Evolutionary conservation across 805 yeast species (phyloP), one percentile per base, ranked within the genome.

Genomic region (Candida hungchunana): DNA sequence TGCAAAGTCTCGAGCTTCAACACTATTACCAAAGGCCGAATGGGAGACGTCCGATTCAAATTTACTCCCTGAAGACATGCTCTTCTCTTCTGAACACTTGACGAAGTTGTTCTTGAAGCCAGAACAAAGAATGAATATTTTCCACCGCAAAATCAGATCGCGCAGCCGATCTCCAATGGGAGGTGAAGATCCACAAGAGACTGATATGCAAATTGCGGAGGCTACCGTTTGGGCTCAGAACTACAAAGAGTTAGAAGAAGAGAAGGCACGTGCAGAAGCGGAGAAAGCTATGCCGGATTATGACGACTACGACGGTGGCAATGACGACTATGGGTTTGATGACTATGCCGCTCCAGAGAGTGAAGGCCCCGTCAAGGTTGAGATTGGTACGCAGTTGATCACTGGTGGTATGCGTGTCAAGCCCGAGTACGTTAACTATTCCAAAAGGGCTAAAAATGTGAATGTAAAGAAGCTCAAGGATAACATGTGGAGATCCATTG

Each of bases 381-480:
- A 34, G 17, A 32, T 45, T 27, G 63, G 60, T 7, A 48, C 58
- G 4, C 60, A 59, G 28, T 31, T 53, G 37, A 47, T 51, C 25
- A 44, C 53, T 13, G 60, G 50, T 18, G 52, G 51, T 13, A 49
- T 51, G 12, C 52, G 48, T 14, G 52, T 52, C 18, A 54, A 70
- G 26, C 65, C 67, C 2, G 70, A 66, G 17, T 62, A 69, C 36
- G 69, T 79, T 16, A 73, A 68, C 41, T 84, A 75, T 51, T 79
- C 95, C 2, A 69, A 79, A 32, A 74, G 76, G 7, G 86, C 95
- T 5, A 87, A 86, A 55, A 73, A 77, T 43, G 93, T 88, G 19
- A 89, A 87, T 51, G 82, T 88, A 22, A 73, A 76, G 44, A 62
- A 65, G 18, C 64, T 87, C 34, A 87, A 88, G 62, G 81, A 79